A percentile compares a stretch with the other conserved stretches of the same genome.
These are phyloP conservation scores for Ascochyta rabiei DNA, from an alignment of 2,329 filamentous ascomycete genomes.

Conservation along the genomic window DNA sequence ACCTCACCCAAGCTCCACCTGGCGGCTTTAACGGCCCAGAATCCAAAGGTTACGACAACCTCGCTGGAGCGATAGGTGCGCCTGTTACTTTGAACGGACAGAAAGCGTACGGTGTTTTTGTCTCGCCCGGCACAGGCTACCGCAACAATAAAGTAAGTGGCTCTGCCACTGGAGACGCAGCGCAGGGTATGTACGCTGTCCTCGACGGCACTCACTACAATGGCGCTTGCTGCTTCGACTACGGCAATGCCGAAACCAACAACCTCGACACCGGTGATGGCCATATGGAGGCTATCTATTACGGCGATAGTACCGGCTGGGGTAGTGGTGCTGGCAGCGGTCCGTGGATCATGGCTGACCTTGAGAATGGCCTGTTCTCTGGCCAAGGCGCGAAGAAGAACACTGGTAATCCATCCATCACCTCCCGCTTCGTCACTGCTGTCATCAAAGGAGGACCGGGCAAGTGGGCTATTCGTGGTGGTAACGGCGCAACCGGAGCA, in stretches of 20 bases:
- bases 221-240: conserved; percentile 58
- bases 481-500: conserved; percentile 59
- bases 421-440: conserved; percentile 63
- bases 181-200: conserved; percentile 67
- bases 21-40: conserved; percentile 65
- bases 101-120: conserved; percentile 68
- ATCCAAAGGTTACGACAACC: conserved; percentile 63
- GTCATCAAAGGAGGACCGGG: conserved; percentile 63
- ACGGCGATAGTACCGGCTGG: conserved; percentile 61
- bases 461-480: conserved; percentile 66
- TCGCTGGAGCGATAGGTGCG: conserved; percentile 64
- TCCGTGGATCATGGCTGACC: conserved; percentile 72
- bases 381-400: conserved; percentile 57
- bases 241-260: conserved; percentile 52
- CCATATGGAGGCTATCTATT: conserved; percentile 74
- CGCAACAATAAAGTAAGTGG: conserved; percentile 62
- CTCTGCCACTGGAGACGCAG: conserved; percentile 60
- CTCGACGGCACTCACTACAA: conserved; percentile 67
- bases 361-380: conserved; percentile 71
- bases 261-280: conserved; percentile 60
- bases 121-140: conserved; percentile 67
- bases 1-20: conserved; percentile 66
- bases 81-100: conserved; percentile 66
- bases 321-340: conserved; percentile 64
- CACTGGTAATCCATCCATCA: conserved; percentile 58